Percentiles rank a stretch among this genome's conserved stretches.
Evolutionary conservation across 257 asterid species (phyloP).

Genomic region (Solanum paucissectum): DNA sequence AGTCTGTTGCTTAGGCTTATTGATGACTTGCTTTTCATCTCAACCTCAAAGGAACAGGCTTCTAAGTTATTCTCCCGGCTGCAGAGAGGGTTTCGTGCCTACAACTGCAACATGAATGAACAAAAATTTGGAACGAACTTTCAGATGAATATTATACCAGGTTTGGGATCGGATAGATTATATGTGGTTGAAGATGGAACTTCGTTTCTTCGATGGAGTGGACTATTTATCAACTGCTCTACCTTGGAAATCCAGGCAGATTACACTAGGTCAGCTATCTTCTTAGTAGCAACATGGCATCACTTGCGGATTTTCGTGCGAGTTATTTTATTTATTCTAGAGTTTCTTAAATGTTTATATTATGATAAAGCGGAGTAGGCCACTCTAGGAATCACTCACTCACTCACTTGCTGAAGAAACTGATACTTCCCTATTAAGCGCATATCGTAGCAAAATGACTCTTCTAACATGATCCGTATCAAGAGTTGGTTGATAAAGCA

Average conservation of each 20-base stretch:
- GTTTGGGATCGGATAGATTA: slow-evolving; percentile 31
- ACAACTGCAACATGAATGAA: slow-evolving; percentile 78
- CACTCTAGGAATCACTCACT: background rate
- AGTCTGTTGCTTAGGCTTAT: slow-evolving; percentile 61
- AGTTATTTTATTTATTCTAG: background rate
- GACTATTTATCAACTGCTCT: slow-evolving; percentile 60
- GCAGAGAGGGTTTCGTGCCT: slow-evolving; percentile 61
- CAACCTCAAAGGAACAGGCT: slow-evolving; percentile 80
- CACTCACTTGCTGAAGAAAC: background rate
- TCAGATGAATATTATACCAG: slow-evolving; percentile 15
- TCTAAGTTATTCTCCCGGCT: slow-evolving; percentile 51
- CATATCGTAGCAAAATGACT: background rate
- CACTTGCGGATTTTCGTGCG: background rate
- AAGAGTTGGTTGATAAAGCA: background rate
- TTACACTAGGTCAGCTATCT: slow-evolving; percentile 51
- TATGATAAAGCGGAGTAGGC: background rate
- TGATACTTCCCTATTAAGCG: background rate
- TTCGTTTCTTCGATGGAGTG: slow-evolving; percentile 88
- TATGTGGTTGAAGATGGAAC: slow-evolving; percentile 52
- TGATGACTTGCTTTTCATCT: slow-evolving; percentile 75
- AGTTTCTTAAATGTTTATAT: background rate
- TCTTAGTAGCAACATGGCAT: background rate
- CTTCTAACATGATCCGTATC: background rate
- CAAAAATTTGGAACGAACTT: slow-evolving; percentile 72
- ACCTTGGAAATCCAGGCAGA: slow-evolving; percentile 95